Evolutionary conservation across 176 grass and related monocot genomes (phyloP).

Genomic region (Alloteropsis semialata): DNA sequence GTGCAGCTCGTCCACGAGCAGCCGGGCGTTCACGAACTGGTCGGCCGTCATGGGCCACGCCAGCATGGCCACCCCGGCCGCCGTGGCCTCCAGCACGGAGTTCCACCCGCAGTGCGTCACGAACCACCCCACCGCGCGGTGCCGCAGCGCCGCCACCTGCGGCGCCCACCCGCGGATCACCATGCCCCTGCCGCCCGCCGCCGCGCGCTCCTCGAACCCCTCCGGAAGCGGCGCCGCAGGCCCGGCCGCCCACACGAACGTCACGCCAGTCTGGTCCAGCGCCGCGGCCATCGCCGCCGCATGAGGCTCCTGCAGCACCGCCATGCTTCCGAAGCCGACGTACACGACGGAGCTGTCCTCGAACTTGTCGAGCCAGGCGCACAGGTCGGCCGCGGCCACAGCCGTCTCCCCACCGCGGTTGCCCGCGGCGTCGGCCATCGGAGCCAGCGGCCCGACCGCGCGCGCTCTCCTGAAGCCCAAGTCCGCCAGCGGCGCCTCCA

Average conservation of each 20-base stretch:
- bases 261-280: constrained; percentile 29
- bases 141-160: constrained; percentile 37
- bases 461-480: constrained; percentile 23
- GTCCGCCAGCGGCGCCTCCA: constrained; percentile 30
- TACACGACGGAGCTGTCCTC: neutral
- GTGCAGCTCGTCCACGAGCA: too few species aligned
- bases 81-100: constrained; percentile 30
- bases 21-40: too few species aligned
- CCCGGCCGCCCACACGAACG: constrained; percentile 47
- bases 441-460: constrained; percentile 43
- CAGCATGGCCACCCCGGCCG: too few species aligned
- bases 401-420: constrained; percentile 22
- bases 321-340: too few species aligned
- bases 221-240: constrained; percentile 16
- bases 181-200: neutral
- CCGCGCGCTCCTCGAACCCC: constrained; percentile 42
- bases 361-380: constrained; percentile 51
- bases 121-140: neutral
- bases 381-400: constrained; percentile 5
- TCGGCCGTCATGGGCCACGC: too few species aligned
- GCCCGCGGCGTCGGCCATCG: neutral
- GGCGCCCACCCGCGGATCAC: constrained; percentile 65
- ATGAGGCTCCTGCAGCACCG: neutral
- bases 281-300: neutral
- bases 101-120: constrained; percentile 71